Evolutionary conservation across 139 green algal genomes (phyloP), one percentile per base, ranked within the genome.

Genomic region (Gonium pectorale): DNA sequence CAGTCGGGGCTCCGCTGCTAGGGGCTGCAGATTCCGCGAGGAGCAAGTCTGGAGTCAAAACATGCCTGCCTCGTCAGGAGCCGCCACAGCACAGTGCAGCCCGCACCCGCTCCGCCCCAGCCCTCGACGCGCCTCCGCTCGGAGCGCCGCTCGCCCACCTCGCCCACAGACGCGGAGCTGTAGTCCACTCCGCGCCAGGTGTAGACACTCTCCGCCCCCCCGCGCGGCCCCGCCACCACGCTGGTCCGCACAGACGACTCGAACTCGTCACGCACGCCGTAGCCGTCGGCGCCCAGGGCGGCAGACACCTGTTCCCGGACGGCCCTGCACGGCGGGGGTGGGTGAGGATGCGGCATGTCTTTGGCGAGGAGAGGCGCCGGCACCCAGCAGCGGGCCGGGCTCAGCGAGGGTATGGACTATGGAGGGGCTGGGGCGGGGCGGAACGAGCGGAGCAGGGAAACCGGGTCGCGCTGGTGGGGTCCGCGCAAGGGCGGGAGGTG

Each of bases 221-320:
- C 31, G 51, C 51, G 21, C 24, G 38, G 31, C 11, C 2, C 29
- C 17, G 56, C 54, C 33, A 66, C 70, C 24, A 79, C 51, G 26
- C 5, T 41, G 54, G 73, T 81, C 8, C 54, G 38, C 17, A 81
- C 73, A 1, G 24, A 24, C 27, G 38, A 6, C 3, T 81, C 73
- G 37, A 81, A 81, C 54, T 81, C 73, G 24, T 81, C 51, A 3
- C 73, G 73, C 35, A 81, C 73, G 51, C 73, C 73, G 37, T 81
- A 81, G 54, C 73, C 63, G 73, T 81, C 73, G 0, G 73, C 73
- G 73, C 73, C 73, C 73, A 81, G 73, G 27, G 38, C 73, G 3
- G 73, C 73, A 13, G 73, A 69, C 40, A 81, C 73, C 54, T 81
- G 73, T 37, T 81, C 51, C 4, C 73, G 73, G 6, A 81, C 38